Evolutionary conservation across 169 alveolate species (phyloP).

Genomic region (Eimeria nieschulzi): DNA sequence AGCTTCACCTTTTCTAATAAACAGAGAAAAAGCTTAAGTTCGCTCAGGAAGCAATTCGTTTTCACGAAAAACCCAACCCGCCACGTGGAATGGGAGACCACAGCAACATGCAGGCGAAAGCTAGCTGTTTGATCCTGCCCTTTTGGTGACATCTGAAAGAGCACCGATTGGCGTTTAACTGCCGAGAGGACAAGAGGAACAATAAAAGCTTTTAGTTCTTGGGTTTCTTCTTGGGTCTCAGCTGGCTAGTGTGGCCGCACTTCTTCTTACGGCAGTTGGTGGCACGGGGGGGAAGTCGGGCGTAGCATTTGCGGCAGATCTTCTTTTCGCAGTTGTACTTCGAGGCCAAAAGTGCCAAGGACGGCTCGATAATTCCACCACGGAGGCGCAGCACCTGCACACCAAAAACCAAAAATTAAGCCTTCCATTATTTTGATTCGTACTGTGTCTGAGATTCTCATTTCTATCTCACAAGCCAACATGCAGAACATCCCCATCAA

Average conservation of each 20-base stretch:
- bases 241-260: conserved; percentile 99
- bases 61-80: too few relatives aligned
- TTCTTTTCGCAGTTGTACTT: conserved; percentile 98
- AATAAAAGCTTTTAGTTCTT: conserved; percentile 67
- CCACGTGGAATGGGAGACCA: too few relatives aligned
- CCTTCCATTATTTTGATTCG: too few relatives aligned
- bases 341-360: conserved; percentile 98
- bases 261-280: conserved; percentile 99
- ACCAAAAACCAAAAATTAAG: neutral
- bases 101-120: too few relatives aligned
- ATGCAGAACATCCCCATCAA: neutral
- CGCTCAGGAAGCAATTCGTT: too few relatives aligned
- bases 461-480: neutral
- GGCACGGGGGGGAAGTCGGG: conserved; percentile 99
- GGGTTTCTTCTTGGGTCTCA: conserved; percentile 99
- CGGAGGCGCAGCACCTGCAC: conserved; percentile 95
- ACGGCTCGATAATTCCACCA: conserved; percentile 99
- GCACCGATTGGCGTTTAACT: too few relatives aligned
- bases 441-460: too few relatives aligned
- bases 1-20: too few relatives aligned
- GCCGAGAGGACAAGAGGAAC: too few relatives aligned
- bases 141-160: too few relatives aligned
- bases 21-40: too few relatives aligned
- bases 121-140: too few relatives aligned
- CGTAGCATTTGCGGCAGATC: conserved; percentile 97